phyloP scores from a whole-genome alignment of 2,329 filamentous ascomycete species.

The Parascedosporium putredinis region DNA sequence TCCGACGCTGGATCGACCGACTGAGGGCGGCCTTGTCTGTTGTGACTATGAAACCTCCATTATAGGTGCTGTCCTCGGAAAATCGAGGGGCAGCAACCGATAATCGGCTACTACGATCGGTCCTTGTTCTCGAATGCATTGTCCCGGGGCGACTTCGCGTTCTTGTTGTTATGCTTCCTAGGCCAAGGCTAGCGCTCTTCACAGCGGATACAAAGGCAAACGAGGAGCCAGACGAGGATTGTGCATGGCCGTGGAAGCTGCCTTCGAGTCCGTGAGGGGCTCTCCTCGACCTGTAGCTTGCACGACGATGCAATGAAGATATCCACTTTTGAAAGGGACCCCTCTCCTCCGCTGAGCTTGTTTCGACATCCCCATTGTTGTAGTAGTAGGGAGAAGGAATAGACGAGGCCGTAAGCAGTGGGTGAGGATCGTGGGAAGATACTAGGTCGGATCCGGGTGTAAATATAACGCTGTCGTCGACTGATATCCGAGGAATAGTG shows the following conservation, averaged over 20 bases:
- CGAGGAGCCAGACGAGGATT: slow-evolving; percentile 63
- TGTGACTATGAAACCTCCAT: slow-evolving; percentile 14
- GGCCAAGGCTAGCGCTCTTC: slow-evolving; percentile 70
- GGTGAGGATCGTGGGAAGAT: slow-evolving; percentile 10
- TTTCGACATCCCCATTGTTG: background rate
- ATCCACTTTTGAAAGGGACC: slow-evolving; percentile 64
- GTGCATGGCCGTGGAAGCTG: slow-evolving; percentile 31
- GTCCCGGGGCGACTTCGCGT: slow-evolving; percentile 44
- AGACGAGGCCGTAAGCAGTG: background rate
- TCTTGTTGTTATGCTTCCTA: slow-evolving; percentile 60
- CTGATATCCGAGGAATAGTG: slow-evolving; percentile 17
- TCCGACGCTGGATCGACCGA: slow-evolving; percentile 64
- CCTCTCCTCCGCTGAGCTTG: slow-evolving; percentile 7
- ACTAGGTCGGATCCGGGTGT: slow-evolving; percentile 8
- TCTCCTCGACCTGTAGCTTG: slow-evolving; percentile 19
- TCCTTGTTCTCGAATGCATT: slow-evolving; percentile 43
- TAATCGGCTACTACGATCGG: slow-evolving; percentile 51
- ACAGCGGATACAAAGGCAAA: slow-evolving; percentile 71
- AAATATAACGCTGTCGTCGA: slow-evolving; percentile 14
- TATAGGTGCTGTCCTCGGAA: slow-evolving; percentile 50
- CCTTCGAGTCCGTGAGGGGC: slow-evolving; percentile 8
- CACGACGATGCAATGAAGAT: slow-evolving; percentile 37
- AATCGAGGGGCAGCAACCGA: slow-evolving; percentile 49
- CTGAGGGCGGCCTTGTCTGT: slow-evolving; percentile 61
- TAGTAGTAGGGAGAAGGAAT: background rate